Conservation (phyloP, 192 early-diverging fungal genomes). For the Thoreauomyces humboldtii region DNA sequence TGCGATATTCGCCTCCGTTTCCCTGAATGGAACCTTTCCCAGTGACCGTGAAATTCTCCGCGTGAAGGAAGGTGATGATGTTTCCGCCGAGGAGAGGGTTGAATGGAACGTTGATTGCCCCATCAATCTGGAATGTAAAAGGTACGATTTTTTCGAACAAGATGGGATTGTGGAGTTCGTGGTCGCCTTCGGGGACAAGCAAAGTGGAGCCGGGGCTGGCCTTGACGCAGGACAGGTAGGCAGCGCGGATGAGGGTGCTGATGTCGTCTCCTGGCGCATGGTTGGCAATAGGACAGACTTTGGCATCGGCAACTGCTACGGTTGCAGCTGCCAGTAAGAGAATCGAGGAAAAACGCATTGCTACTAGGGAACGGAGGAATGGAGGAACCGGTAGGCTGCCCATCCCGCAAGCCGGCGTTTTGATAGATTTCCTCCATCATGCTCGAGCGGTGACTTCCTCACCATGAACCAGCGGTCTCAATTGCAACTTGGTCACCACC, state of each 20-base stretch:
- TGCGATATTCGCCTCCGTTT: slow-evolving; percentile 15
- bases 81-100: slow-evolving; percentile 7
- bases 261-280: neutral
- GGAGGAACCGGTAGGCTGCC: no score
- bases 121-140: slow-evolving; percentile 23
- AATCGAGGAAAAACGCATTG: no score
- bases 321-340: no score
- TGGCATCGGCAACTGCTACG: no score
- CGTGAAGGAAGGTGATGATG: neutral
- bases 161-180: neutral
- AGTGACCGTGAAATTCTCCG: neutral
- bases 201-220: slow-evolving; percentile 8
- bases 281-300: neutral
- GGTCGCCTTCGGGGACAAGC: slow-evolving; percentile 10
- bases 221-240: slow-evolving; percentile 14
- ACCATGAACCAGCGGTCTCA: no score
- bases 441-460: no score
- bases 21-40: slow-evolving; percentile 20
- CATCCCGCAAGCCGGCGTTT: no score
- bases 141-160: neutral
- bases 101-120: slow-evolving; percentile 10
- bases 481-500: no score
- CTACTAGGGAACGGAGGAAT: no score
- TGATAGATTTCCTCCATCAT: no score
- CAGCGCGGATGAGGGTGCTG: slow-evolving; percentile 6